Percentiles rank a stretch among this genome's conserved stretches.
Conservation (phyloP, 2,329 filamentous ascomycete species). For the Fusarium beomiforme region DNA sequence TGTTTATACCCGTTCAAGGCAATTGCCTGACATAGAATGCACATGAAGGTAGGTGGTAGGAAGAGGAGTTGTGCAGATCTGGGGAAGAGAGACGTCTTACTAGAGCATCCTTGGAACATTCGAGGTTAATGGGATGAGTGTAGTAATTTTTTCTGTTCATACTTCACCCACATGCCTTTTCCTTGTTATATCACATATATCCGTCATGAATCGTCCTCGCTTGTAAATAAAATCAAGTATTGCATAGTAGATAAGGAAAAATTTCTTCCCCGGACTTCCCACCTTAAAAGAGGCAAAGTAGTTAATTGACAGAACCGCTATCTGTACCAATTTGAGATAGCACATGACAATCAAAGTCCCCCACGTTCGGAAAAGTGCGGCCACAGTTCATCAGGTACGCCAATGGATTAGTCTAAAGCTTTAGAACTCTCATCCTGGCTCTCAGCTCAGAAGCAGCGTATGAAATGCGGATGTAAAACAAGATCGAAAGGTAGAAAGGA, state of each 20-base stretch:
- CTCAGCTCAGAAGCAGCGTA: background rate
- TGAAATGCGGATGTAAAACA: background rate
- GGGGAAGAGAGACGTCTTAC: slow-evolving; percentile 4
- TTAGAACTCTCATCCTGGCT: slow-evolving; percentile 11
- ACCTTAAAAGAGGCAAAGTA: slow-evolving; percentile 21
- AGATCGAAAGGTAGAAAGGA: too few relatives aligned
- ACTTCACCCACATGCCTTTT: slow-evolving; percentile 4
- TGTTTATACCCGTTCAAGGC: slow-evolving; percentile 32
- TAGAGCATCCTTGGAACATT: background rate
- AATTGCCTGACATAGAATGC: slow-evolving; percentile 15
- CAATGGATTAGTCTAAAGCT: slow-evolving; percentile 2
- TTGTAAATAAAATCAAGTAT: background rate
- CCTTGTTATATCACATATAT: background rate
- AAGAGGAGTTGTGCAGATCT: background rate
- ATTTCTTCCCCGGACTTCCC: slow-evolving; percentile 15
- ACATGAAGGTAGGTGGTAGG: background rate
- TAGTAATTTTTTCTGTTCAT: background rate
- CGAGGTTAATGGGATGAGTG: background rate
- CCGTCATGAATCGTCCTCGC: background rate
- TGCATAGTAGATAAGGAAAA: slow-evolving; percentile 17
- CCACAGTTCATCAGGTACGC: slow-evolving; percentile 17
- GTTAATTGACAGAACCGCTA: slow-evolving; percentile 6
- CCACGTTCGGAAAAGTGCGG: slow-evolving; percentile 44
- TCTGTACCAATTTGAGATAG: slow-evolving; percentile 4
- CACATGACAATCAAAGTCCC: slow-evolving; percentile 37